Conservation (phyloP, 345 rosid genomes). For the Theobroma cacao region DNA sequence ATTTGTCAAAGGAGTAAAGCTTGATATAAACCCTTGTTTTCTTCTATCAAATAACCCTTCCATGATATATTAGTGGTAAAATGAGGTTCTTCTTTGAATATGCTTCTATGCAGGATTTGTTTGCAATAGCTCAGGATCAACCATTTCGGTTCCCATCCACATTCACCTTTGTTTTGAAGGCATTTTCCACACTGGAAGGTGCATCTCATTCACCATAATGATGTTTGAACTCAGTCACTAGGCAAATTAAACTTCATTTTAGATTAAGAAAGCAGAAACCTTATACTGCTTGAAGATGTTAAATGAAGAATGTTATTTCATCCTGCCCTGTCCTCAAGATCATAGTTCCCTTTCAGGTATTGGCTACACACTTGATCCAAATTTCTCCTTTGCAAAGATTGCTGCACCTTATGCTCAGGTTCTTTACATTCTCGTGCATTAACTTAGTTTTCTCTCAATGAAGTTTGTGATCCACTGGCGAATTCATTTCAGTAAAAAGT, state of each 20-base stretch:
- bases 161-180: slow-evolving; percentile 81
- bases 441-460: neutral
- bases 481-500: neutral
- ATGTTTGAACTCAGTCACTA: neutral
- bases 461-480: neutral
- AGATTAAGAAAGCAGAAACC: neutral
- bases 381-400: slow-evolving; percentile 80
- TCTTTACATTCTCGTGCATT: slow-evolving; percentile 2
- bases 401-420: slow-evolving; percentile 98
- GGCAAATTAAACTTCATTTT: neutral
- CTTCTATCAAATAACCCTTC: neutral
- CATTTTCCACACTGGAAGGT: slow-evolving; percentile 98
- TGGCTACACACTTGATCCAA: slow-evolving; percentile 75
- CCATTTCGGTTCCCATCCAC: slow-evolving; percentile 94
- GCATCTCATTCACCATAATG: neutral
- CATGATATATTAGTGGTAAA: neutral
- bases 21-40: too few relatives aligned
- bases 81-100: neutral
- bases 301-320: neutral
- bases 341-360: slow-evolving; percentile 54
- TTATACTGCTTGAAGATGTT: neutral
- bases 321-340: slow-evolving; percentile 7
- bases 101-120: slow-evolving; percentile 62
- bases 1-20: too few relatives aligned
- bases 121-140: slow-evolving; percentile 92